A percentile compares a stretch with the other conserved stretches of the same genome.
Evolutionary conservation across 345 rosid genomes (phyloP).

Genomic region (Physaria fendleri): DNA sequence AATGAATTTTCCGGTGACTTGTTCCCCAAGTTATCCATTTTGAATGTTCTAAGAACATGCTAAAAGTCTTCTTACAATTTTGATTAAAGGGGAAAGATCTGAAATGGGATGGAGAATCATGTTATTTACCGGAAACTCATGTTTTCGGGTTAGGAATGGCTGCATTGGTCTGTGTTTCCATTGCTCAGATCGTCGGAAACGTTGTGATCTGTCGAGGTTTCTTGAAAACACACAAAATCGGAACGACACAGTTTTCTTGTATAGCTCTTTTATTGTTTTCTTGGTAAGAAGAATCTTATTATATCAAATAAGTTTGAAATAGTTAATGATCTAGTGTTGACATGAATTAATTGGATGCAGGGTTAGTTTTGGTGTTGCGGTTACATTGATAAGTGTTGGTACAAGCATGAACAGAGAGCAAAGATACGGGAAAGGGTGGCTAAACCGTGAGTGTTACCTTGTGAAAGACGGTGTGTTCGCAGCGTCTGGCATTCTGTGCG

Average conservation of each 20-base stretch:
- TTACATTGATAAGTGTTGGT: conserved; percentile 37
- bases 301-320: background rate
- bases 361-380: conserved; percentile 52
- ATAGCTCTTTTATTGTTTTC: conserved; percentile 40
- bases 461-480: conserved; percentile 55
- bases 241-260: conserved; percentile 17
- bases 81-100: conserved; percentile 47
- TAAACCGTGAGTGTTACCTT: conserved; percentile 60
- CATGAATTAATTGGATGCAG: conserved; percentile 32
- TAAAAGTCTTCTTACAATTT: background rate
- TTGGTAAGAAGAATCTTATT: conserved; percentile 39
- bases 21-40: background rate
- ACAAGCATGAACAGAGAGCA: conserved; percentile 71
- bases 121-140: conserved; percentile 49
- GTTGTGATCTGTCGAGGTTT: conserved; percentile 32
- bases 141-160: conserved; percentile 48
- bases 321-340: background rate
- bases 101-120: conserved; percentile 52
- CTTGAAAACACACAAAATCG: conserved; percentile 17
- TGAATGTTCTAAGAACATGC: background rate
- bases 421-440: conserved; percentile 65
- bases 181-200: conserved; percentile 54
- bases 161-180: conserved; percentile 41
- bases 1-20: background rate
- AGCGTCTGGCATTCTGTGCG: conserved; percentile 39